phyloP scores from a whole-genome alignment of 345 rosid genomes.

The Linum trigynum region DNA sequence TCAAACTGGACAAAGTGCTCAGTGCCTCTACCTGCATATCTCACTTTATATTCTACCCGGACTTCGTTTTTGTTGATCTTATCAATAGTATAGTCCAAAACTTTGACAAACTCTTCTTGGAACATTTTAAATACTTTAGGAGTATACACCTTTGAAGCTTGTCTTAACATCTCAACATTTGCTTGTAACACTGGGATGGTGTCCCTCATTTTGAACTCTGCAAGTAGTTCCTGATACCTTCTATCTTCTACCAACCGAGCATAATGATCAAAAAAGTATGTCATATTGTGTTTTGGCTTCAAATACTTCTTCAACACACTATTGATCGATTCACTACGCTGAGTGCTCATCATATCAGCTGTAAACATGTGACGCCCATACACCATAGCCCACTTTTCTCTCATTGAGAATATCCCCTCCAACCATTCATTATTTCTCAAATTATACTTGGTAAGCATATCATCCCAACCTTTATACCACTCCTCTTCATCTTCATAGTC shows the following conservation, averaged over 20 bases:
- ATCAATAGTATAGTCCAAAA: slow-evolving; percentile 22
- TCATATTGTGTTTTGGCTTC: not conserved
- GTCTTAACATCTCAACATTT: not conserved
- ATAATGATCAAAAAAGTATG: slow-evolving; percentile 4
- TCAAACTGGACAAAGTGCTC: slow-evolving; percentile 17
- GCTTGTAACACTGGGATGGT: not conserved
- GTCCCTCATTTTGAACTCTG: not conserved
- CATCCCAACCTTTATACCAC: not conserved
- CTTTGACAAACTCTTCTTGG: slow-evolving; percentile 23
- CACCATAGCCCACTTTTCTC: slow-evolving; percentile 28
- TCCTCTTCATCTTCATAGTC: slow-evolving; percentile 8
- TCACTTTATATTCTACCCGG: slow-evolving; percentile 20
- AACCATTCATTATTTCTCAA: not conserved
- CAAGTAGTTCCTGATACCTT: slow-evolving; percentile 3
- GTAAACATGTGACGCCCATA: slow-evolving; percentile 25
- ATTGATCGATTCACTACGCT: slow-evolving; percentile 7
- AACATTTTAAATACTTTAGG: slow-evolving; percentile 24
- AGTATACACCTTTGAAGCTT: not conserved
- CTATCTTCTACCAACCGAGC: not conserved
- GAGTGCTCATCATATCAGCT: slow-evolving; percentile 19
- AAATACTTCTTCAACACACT: not conserved
- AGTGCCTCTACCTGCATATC: slow-evolving; percentile 14
- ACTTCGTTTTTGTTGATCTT: slow-evolving; percentile 15
- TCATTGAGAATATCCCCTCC: too few species aligned
- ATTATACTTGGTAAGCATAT: slow-evolving; percentile 7